Conservation (phyloP, 441 rosid species). For the Capsella rubella region DNA sequence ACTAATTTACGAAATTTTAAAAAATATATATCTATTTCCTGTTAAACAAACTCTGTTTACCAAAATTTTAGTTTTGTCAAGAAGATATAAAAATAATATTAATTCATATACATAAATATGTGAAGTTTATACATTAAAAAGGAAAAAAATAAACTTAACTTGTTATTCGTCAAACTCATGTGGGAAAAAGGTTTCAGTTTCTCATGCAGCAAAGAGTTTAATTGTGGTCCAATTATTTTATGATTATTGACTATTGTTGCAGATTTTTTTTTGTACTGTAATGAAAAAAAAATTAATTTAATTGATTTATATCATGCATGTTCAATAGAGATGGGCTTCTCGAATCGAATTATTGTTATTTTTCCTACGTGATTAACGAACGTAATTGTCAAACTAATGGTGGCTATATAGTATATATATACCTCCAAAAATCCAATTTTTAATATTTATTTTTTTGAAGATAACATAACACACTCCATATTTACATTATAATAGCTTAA, state of each 20-base stretch:
- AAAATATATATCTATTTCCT: too few relatives aligned
- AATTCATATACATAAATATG: too few relatives aligned
- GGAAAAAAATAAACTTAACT: neutral
- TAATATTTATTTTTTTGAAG: neutral
- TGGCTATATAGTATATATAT: constrained; percentile 12
- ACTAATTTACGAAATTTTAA: too few relatives aligned
- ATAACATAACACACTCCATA: constrained; percentile 1
- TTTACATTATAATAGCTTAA: neutral
- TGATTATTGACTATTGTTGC: constrained; percentile 32
- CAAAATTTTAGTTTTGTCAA: too few relatives aligned
- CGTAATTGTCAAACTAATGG: constrained; percentile 41
- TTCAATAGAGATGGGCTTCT: constrained; percentile 45
- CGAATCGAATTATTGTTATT: neutral
- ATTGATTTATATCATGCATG: constrained; percentile 2
- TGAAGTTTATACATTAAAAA: too few relatives aligned
- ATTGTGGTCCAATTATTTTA: constrained; percentile 9
- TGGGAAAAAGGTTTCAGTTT: constrained; percentile 37
- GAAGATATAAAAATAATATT: too few relatives aligned
- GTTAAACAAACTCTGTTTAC: too few relatives aligned
- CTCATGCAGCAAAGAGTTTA: constrained; percentile 31
- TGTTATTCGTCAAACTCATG: constrained; percentile 34
- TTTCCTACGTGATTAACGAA: constrained; percentile 26
- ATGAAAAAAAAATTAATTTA: constrained; percentile 15
- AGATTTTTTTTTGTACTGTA: constrained; percentile 26
- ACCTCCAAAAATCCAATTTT: constrained; percentile 12